Base-by-base conservation (phyloP, 805 yeast genomes). In the Lipomyces mesembrius region DNA sequence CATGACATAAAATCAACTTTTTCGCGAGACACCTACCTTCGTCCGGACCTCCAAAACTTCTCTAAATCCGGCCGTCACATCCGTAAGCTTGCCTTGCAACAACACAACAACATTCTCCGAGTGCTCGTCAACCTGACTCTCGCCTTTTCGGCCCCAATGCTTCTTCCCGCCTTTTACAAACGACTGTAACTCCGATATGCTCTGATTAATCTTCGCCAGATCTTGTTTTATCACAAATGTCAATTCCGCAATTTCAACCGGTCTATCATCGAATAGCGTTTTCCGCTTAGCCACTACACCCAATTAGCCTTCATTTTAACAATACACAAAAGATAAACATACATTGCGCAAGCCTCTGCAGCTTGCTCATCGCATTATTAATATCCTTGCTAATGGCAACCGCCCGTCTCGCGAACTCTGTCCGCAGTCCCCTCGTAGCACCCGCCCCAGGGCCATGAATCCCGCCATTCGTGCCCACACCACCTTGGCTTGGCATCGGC, bases 181-280 rank as follows among this genome's bases (percentile, higher is more conserved):
- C 66, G 79, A 79, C 76, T 88, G 92, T 66, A 89, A 79, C 63
- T 82, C 85, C 73, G 87, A 87, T 71, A 90, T 83, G 68, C 83
- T 83, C 74, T 88, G 87, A 74, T 91, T 96, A 70, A 95, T 87
- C 71, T 87, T 86, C 75, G 92, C 88, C 60, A 95, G 87, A 74
- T 90, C 96, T 77, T 95, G 98, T 73, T 85, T 85, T 71, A 85
- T 84, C 54, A 92, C 88, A 72, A 88, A 90, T 0, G 99, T 93
- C 70, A 95, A 81, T 77, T 95, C 97, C 25, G 93, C 91, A 70
- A 95, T 91, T 75, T 95, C 98, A 17, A 91, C 88, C 0, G 98
- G 98, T 72, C 90, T 88, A 78, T 95, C 99, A 75, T 93, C 97
- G 72, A 95, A 91, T 75, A 94, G 79, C 22, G 97, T 96, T 76